Evolutionary conservation across 1,284 basidiomycete species (phyloP).

Genomic region (Ceratobasidium theobromae): DNA sequence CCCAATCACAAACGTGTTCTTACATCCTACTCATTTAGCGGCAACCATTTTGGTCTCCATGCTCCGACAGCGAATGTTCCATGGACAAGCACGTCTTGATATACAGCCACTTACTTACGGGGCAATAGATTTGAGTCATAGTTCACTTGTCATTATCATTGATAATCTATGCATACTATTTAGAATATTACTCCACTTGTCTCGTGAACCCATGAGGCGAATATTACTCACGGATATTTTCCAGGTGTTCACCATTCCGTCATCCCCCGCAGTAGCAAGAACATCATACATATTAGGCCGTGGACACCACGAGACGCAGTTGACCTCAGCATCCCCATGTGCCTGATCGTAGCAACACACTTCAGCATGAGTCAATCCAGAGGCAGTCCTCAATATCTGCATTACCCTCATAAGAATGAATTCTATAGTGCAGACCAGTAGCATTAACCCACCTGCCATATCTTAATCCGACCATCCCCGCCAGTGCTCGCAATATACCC

Average conservation of each 20-base stretch:
- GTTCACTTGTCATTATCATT: constrained; percentile 3
- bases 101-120: not conserved
- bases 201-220: not conserved
- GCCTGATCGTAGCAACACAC: constrained; percentile 40
- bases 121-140: not conserved
- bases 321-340: constrained; percentile 55
- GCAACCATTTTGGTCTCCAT: not conserved
- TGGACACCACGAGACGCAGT: constrained; percentile 52
- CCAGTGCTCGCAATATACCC: constrained; percentile 53
- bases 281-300: constrained; percentile 40
- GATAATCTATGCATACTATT: constrained; percentile 3
- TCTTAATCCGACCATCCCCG: constrained; percentile 55
- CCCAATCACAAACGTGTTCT: too few relatives aligned
- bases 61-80: not conserved
- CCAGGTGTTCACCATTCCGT: constrained; percentile 56
- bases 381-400: constrained; percentile 31
- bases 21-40: too few relatives aligned
- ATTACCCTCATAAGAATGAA: constrained; percentile 29
- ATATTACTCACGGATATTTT: constrained; percentile 31
- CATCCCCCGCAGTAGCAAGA: constrained; percentile 55
- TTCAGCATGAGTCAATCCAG: constrained; percentile 31
- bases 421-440: not conserved
- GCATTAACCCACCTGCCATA: constrained; percentile 46
- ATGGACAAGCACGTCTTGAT: too few relatives aligned
- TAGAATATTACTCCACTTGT: not conserved